phyloP scores from a whole-genome alignment of 2,329 filamentous ascomycete genomes.

The Zymoseptoria tritici region DNA sequence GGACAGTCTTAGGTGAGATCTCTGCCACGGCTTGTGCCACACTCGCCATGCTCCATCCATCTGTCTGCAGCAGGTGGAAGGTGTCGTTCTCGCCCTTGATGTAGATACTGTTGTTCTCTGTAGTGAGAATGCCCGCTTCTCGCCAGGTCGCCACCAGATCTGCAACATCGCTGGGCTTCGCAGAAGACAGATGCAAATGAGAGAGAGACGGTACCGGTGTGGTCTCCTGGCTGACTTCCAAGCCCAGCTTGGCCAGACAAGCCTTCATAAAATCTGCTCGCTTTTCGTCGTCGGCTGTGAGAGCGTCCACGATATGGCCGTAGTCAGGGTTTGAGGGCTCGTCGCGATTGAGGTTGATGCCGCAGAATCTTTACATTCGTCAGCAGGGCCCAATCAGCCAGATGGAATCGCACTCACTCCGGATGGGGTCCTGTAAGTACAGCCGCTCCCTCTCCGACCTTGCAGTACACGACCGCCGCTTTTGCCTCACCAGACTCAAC shows the following conservation, averaged over 20 bases:
- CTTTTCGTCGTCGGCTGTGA: conserved; percentile 61
- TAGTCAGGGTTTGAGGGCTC: conserved; percentile 59
- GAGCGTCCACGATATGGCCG: conserved; percentile 56
- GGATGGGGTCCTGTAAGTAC: conserved; percentile 85
- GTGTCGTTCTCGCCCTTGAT: conserved; percentile 76
- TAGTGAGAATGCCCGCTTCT: conserved; percentile 55
- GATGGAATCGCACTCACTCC: conserved; percentile 54
- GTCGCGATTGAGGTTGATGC: conserved; percentile 65
- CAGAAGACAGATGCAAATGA: conserved; percentile 70
- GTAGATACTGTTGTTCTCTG: conserved; percentile 52
- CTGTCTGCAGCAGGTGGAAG: conserved; percentile 63
- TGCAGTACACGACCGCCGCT: conserved; percentile 77
- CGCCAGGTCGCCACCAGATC: conserved; percentile 60
- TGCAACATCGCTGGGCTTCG: conserved; percentile 56
- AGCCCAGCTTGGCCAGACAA: conserved; percentile 69
- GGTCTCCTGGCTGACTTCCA: conserved; percentile 66
- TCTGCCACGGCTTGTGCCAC: conserved; percentile 26
- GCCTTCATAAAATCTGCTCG: conserved; percentile 71
- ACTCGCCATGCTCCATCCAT: conserved; percentile 32
- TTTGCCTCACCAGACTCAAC: conserved; percentile 67
- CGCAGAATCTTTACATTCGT: conserved; percentile 59
- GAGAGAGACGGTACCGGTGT: conserved; percentile 71
- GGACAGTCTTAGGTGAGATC: conserved; percentile 13
- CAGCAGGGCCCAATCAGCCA: conserved; percentile 5
- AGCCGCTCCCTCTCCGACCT: conserved; percentile 70